Evolutionary conservation across 371 early-diverging fungal genomes (phyloP).

Genomic region (Funneliformis caledonium): DNA sequence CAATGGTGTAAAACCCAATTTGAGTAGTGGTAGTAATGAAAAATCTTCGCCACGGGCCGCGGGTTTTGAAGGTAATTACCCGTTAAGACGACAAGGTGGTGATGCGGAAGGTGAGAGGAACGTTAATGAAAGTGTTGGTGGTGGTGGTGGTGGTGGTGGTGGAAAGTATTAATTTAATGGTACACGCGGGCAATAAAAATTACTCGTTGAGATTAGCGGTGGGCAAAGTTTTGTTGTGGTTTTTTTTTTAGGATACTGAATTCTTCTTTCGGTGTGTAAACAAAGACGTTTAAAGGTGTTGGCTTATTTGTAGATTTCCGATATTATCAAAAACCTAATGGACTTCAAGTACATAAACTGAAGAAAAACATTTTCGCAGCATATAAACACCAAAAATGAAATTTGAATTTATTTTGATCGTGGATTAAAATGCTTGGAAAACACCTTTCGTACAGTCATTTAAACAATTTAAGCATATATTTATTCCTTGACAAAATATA

Average conservation of each 20-base stretch:
- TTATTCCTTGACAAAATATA: too few relatives aligned
- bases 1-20: neutral
- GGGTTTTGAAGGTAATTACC: neutral
- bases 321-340: neutral
- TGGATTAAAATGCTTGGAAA: neutral
- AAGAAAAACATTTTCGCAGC: neutral
- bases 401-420: neutral
- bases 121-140: neutral
- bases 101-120: neutral
- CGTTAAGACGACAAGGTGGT: constrained; percentile 7
- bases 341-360: neutral
- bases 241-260: neutral
- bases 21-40: neutral
- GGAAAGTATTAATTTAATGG: neutral
- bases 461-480: neutral
- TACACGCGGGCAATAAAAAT: neutral
- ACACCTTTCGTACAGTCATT: neutral
- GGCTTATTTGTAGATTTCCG: neutral
- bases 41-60: neutral
- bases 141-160: neutral
- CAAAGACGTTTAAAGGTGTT: neutral
- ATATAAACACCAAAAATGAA: too few relatives aligned
- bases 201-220: neutral
- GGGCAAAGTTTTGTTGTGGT: neutral
- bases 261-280: too few relatives aligned